A percentile compares a stretch with the other conserved stretches of the same genome.
Evolutionary conservation across 2,329 filamentous ascomycete species (phyloP).

Genomic region (Calonectria pteridis): DNA sequence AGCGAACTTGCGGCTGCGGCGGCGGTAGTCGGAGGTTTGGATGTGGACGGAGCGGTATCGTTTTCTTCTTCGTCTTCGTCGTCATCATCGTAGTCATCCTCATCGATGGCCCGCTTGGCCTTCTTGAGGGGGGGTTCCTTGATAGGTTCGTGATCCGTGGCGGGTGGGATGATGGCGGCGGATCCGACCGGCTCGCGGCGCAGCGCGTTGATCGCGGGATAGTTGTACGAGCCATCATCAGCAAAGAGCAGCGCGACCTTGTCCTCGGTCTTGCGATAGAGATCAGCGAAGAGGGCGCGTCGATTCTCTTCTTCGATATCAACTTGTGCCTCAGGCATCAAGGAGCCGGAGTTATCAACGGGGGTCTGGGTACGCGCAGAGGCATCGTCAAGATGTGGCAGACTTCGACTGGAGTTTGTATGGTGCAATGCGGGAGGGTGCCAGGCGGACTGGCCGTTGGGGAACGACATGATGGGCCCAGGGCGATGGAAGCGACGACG

Average conservation of each 20-base stretch:
- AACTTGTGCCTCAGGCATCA: constrained; percentile 72
- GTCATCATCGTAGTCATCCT: constrained; percentile 89
- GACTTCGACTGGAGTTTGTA: constrained; percentile 60
- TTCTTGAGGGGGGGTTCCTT: constrained; percentile 78
- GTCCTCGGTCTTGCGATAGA: constrained; percentile 82
- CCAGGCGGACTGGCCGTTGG: constrained; percentile 76
- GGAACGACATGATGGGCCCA: constrained; percentile 73
- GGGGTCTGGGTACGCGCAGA: constrained; percentile 64
- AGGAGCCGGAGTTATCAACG: constrained; percentile 60
- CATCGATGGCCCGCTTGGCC: constrained; percentile 81
- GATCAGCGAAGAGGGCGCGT: constrained; percentile 79
- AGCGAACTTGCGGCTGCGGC: constrained; percentile 68
- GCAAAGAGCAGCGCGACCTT: constrained; percentile 82
- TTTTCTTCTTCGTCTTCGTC: constrained; percentile 79
- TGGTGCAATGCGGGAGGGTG: constrained; percentile 67
- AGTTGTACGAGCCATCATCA: constrained; percentile 66
- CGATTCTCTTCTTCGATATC: constrained; percentile 77
- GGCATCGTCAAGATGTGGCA: constrained; percentile 73
- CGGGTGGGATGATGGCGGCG: constrained; percentile 61
- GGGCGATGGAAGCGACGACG: constrained; percentile 62
- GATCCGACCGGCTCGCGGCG: constrained; percentile 55
- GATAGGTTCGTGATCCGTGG: constrained; percentile 70
- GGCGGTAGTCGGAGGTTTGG: constrained; percentile 63
- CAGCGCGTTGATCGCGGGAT: constrained; percentile 66
- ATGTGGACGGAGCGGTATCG: constrained; percentile 66